Conservation (phyloP, 2,329 filamentous ascomycete species). For the Ceratocystis papillata region DNA sequence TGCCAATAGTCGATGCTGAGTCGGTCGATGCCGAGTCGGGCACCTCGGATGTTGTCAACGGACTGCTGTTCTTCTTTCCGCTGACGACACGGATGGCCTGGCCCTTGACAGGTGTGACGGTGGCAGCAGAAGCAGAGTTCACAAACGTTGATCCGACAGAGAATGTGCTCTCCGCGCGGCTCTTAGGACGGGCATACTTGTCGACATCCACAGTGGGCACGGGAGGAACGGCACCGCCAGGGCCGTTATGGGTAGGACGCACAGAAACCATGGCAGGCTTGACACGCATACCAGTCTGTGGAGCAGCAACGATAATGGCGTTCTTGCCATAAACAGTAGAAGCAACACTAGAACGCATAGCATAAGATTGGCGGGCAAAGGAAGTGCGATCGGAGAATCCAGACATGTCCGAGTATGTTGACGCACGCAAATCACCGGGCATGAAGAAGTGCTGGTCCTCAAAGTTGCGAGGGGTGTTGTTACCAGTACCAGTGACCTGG, state of each 20-base stretch:
- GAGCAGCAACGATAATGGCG: constrained; percentile 68
- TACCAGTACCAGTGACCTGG: constrained; percentile 40
- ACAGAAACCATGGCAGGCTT: constrained; percentile 92
- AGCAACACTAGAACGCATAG: constrained; percentile 62
- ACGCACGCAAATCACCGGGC: constrained; percentile 79
- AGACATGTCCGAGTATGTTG: constrained; percentile 73
- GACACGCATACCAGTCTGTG: constrained; percentile 74
- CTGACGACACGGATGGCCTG: constrained; percentile 51
- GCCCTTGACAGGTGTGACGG: constrained; percentile 46
- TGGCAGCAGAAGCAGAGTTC: constrained; percentile 50
- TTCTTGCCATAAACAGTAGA: constrained; percentile 92
- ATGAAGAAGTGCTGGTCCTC: constrained; percentile 89
- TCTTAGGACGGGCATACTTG: constrained; percentile 47
- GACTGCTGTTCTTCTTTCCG: constrained; percentile 33
- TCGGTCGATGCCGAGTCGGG: constrained; percentile 5
- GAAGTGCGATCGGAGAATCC: constrained; percentile 51
- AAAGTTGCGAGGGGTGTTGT: constrained; percentile 43
- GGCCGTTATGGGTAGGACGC: constrained; percentile 49
- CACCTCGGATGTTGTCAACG: constrained; percentile 1
- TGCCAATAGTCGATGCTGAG: constrained; percentile 6
- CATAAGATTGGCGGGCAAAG: constrained; percentile 48
- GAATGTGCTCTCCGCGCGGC: constrained; percentile 46
- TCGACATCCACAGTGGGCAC: constrained; percentile 61
- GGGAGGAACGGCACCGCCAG: constrained; percentile 51
- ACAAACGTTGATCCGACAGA: constrained; percentile 59